These are phyloP conservation scores for Gnomoniopsis smithogilvyi DNA, from an alignment of 2,329 filamentous ascomycete species.

Conservation along the genomic window DNA sequence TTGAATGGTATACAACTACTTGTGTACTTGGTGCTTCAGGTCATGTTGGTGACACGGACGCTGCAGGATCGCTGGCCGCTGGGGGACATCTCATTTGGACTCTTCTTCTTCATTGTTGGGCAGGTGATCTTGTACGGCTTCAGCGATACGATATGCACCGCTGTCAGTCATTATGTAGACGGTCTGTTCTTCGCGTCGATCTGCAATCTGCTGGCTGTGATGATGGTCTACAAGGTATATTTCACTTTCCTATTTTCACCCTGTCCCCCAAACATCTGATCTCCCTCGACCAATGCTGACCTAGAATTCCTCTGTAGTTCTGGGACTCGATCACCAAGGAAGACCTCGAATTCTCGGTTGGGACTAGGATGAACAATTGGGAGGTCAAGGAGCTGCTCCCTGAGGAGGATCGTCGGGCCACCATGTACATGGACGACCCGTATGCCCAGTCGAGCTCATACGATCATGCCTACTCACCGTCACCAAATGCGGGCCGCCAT, in stretches of 20 bases:
- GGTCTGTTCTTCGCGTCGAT: slow-evolving; percentile 92
- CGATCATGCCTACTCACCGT: slow-evolving; percentile 49
- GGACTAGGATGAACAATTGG: slow-evolving; percentile 94
- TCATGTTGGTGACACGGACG: slow-evolving; percentile 83
- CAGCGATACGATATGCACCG: slow-evolving; percentile 78
- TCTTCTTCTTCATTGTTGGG: slow-evolving; percentile 87
- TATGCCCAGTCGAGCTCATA: slow-evolving; percentile 55
- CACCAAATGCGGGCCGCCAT: slow-evolving; percentile 33
- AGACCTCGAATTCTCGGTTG: slow-evolving; percentile 96
- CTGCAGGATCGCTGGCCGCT: slow-evolving; percentile 94
- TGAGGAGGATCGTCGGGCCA: slow-evolving; percentile 74
- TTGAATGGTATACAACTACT: slow-evolving; percentile 84
- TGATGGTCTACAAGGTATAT: slow-evolving; percentile 99
- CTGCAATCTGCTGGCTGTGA: slow-evolving; percentile 89
- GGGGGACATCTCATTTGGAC: slow-evolving; percentile 84
- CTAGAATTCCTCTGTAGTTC: slow-evolving; percentile 56
- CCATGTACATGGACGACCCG: slow-evolving; percentile 68
- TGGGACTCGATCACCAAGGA: slow-evolving; percentile 99
- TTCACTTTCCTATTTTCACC: slow-evolving; percentile 8
- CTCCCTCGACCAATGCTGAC: neutral
- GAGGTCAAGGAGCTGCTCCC: slow-evolving; percentile 89
- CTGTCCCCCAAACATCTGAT: neutral
- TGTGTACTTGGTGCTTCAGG: slow-evolving; percentile 83
- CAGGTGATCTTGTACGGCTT: slow-evolving; percentile 93
- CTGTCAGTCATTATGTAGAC: slow-evolving; percentile 87